A percentile compares a stretch with the other conserved stretches of the same genome.
Conservation (phyloP, 2,329 filamentous ascomycete genomes). For the Ophiostoma piceae region DNA sequence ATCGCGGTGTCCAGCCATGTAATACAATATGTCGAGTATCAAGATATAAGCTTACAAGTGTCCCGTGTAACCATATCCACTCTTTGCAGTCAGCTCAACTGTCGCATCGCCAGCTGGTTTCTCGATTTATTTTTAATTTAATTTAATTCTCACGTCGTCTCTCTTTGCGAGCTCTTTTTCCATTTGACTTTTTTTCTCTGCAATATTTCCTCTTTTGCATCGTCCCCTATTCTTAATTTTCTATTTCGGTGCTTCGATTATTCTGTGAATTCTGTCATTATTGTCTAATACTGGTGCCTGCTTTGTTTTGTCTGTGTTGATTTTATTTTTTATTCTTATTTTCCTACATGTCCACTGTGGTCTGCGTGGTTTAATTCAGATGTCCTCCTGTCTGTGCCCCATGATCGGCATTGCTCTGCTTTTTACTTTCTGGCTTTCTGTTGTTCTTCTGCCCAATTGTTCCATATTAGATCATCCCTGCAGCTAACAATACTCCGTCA, state of each 20-base stretch:
- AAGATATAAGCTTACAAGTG: neutral
- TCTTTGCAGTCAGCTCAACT: no score
- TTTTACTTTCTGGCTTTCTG: neutral
- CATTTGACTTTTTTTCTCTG: neutral
- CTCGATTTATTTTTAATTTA: neutral
- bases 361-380: neutral
- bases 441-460: neutral
- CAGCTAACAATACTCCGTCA: conserved; percentile 2
- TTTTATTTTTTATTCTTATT: no score
- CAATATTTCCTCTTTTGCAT: neutral
- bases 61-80: no score
- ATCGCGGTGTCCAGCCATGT: neutral
- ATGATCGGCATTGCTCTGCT: neutral
- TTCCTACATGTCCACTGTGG: neutral
- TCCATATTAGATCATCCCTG: neutral
- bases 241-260: neutral
- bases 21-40: neutral
- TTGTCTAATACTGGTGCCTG: neutral
- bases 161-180: neutral
- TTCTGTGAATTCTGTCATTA: neutral
- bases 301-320: no score
- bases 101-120: no score
- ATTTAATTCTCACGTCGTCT: neutral
- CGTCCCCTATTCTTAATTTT: neutral
- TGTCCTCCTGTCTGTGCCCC: neutral